phyloP scores from a whole-genome alignment of 106 monocot species.

The Apostasia ramifera region DNA sequence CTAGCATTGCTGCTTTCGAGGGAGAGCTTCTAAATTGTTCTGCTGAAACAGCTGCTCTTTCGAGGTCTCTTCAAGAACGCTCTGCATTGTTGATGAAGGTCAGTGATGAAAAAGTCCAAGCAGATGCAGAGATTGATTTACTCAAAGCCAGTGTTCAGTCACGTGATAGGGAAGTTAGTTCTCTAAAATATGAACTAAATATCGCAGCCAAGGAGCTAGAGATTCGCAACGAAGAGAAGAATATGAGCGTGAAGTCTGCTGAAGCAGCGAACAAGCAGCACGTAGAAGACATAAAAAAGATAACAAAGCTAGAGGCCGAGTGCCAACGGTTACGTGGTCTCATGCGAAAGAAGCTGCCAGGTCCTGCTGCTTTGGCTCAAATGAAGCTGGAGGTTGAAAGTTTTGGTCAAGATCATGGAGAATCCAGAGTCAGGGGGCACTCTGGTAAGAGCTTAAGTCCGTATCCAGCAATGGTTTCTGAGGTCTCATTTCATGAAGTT shows the following conservation, averaged over 20 bases:
- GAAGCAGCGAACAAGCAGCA: constrained; percentile 63
- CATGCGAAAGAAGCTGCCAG: constrained; percentile 67
- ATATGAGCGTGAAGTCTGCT: constrained; percentile 49
- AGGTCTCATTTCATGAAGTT: constrained; percentile 50
- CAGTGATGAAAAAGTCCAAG: constrained; percentile 38
- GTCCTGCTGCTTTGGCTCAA: constrained; percentile 76
- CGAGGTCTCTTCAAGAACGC: constrained; percentile 57
- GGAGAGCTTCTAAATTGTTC: constrained; percentile 33
- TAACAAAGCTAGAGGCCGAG: constrained; percentile 60
- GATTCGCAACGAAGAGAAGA: constrained; percentile 67
- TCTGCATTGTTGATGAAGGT: constrained; percentile 42
- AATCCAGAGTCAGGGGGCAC: constrained; percentile 26
- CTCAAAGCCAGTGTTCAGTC: constrained; percentile 41
- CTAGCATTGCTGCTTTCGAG: constrained; percentile 33
- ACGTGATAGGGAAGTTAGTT: constrained; percentile 52
- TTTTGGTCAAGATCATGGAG: constrained; percentile 30
- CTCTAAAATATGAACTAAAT: constrained; percentile 63
- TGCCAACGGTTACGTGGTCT: constrained; percentile 63
- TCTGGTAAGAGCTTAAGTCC: constrained; percentile 25
- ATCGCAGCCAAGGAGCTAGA: constrained; percentile 58
- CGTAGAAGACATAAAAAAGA: constrained; percentile 63
- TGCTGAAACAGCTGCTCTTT: constrained; percentile 43
- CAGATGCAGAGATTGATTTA: constrained; percentile 47
- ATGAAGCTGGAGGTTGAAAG: constrained; percentile 60
- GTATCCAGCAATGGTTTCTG: constrained; percentile 12